These are phyloP conservation scores for Petrea volubilis DNA, from an alignment of 257 asterid species.

Conservation along the genomic window DNA sequence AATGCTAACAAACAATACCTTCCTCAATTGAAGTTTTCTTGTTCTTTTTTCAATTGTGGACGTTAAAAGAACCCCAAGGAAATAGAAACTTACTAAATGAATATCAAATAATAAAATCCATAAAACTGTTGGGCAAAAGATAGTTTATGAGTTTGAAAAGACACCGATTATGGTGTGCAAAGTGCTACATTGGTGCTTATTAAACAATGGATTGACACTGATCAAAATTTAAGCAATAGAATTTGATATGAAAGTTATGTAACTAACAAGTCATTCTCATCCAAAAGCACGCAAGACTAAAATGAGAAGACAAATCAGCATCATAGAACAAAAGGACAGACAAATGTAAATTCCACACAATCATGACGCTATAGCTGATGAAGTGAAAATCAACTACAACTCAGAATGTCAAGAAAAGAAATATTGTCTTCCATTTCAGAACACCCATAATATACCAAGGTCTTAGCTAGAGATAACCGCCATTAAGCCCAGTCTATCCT, in stretches of 20 bases:
- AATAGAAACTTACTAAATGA: background rate
- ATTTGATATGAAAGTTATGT: background rate
- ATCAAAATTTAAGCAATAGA: background rate
- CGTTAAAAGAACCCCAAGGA: background rate
- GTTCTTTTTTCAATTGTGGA: background rate
- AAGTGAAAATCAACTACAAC: background rate
- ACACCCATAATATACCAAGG: slow-evolving; percentile 6
- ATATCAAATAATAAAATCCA: background rate
- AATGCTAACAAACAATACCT: slow-evolving; percentile 8
- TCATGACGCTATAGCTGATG: background rate
- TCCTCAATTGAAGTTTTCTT: background rate
- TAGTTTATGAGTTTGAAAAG: background rate
- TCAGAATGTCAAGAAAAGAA: background rate
- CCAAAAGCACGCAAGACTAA: slow-evolving; percentile 6
- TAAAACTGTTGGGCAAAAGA: background rate
- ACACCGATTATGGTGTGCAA: background rate
- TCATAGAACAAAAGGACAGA: background rate
- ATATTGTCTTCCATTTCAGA: background rate
- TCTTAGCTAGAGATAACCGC: slow-evolving; percentile 6
- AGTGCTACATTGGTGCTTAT: background rate
- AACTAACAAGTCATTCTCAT: background rate
- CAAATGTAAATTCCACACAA: background rate
- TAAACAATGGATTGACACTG: background rate
- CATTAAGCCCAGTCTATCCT: background rate
- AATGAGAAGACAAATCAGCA: background rate